phyloP scores from a whole-genome alignment of 768 basidiomycete species.

The Daedaleopsis sinensis region DNA sequence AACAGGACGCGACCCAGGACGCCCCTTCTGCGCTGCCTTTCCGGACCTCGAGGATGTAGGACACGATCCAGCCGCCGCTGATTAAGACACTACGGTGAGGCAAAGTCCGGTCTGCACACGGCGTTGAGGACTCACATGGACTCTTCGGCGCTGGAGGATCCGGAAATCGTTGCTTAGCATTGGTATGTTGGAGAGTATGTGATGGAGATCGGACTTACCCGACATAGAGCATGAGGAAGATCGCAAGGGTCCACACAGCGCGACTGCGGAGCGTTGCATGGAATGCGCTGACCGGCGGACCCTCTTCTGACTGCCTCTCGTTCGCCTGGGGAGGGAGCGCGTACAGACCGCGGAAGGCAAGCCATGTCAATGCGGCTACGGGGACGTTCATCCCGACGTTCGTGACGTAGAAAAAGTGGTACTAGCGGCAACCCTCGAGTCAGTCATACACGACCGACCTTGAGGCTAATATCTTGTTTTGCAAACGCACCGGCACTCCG shows the following conservation, averaged over 20 bases:
- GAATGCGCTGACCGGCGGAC: neutral
- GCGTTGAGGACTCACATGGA: slow-evolving; percentile 25
- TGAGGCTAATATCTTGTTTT: neutral
- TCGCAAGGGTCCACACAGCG: slow-evolving; percentile 30
- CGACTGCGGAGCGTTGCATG: slow-evolving; percentile 25
- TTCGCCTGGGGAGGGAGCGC: slow-evolving; percentile 21
- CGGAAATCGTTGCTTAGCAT: neutral
- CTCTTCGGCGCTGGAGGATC: slow-evolving; percentile 20
- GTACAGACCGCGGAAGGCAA: slow-evolving; percentile 28
- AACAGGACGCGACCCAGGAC: slow-evolving; percentile 32
- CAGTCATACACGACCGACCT: too few species aligned
- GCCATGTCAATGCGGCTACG: slow-evolving; percentile 24
- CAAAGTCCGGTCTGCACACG: neutral
- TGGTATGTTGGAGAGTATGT: neutral
- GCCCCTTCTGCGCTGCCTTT: slow-evolving; percentile 32
- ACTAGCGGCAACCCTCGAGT: slow-evolving; percentile 8
- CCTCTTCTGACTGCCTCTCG: slow-evolving; percentile 5
- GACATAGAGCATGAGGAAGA: slow-evolving; percentile 32
- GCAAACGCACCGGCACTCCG: slow-evolving; percentile 24
- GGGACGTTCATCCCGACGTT: slow-evolving; percentile 30
- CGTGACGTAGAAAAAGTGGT: slow-evolving; percentile 30
- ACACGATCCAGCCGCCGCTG: slow-evolving; percentile 35
- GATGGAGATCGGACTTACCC: slow-evolving; percentile 12
- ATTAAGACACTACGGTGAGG: neutral
- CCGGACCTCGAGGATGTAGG: slow-evolving; percentile 31